A percentile compares a stretch with the other conserved stretches of the same genome.
Evolutionary conservation across 805 yeast species (phyloP).

Genomic region (Ogataea philodendri): DNA sequence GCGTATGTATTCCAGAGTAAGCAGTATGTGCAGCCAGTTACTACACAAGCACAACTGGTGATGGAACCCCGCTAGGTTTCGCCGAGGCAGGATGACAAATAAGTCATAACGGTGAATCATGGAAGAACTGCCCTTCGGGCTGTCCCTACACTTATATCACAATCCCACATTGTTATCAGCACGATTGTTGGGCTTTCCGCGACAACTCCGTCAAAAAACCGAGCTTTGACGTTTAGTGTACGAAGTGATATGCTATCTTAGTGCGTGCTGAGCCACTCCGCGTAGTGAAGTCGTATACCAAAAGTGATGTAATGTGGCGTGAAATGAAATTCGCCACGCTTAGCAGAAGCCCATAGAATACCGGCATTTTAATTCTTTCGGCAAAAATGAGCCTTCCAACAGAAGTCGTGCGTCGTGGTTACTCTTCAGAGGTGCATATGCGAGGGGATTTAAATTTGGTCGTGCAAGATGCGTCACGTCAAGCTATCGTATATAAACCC

Average conservation of each 20-base stretch:
- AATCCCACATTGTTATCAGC: too few relatives aligned
- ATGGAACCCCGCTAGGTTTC: too few relatives aligned
- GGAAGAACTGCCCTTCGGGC: too few relatives aligned
- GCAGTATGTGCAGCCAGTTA: too few relatives aligned
- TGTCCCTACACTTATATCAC: too few relatives aligned
- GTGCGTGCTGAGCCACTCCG: conserved; percentile 5
- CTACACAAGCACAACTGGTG: too few relatives aligned
- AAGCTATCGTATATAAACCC: conserved; percentile 4
- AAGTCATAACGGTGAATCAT: too few relatives aligned
- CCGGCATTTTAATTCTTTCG: conserved; percentile 1
- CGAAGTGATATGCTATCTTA: too few relatives aligned
- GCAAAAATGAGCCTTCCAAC: not conserved
- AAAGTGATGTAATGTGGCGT: conserved; percentile 6
- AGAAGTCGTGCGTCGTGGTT: conserved; percentile 1
- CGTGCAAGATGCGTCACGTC: conserved; percentile 10
- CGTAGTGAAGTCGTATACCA: conserved; percentile 3
- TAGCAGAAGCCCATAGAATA: conserved; percentile 1
- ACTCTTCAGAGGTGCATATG: conserved; percentile 9
- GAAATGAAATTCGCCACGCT: not conserved
- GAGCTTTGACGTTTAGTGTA: too few relatives aligned
- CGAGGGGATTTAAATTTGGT: conserved; percentile 7
- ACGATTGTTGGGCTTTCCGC: too few relatives aligned
- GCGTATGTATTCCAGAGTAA: too few relatives aligned
- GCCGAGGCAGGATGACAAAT: too few relatives aligned
- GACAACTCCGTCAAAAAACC: not conserved